Evolutionary conservation across 768 basidiomycete species (phyloP).

Genomic region (Hypholoma sublateritium): DNA sequence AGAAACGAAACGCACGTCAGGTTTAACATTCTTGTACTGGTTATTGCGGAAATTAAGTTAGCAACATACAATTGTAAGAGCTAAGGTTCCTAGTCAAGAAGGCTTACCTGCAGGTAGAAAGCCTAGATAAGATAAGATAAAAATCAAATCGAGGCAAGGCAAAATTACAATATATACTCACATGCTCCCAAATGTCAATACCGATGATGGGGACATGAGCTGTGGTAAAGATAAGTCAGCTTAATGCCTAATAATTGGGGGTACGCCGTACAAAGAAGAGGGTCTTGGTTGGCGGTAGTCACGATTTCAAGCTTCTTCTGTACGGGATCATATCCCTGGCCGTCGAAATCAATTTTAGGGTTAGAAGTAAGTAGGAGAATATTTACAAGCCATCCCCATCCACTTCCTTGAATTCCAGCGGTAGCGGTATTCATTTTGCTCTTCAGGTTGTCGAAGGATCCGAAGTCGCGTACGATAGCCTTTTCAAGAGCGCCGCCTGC

Average conservation of each 20-base stretch:
- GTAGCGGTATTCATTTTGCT: slow-evolving; percentile 84
- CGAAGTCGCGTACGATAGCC: slow-evolving; percentile 80
- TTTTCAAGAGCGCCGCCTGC: slow-evolving; percentile 67
- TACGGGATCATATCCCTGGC: slow-evolving; percentile 65
- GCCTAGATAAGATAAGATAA: slow-evolving; percentile 38
- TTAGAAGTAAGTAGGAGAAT: background rate
- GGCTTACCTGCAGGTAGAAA: slow-evolving; percentile 62
- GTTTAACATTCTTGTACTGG: slow-evolving; percentile 91
- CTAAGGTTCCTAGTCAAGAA: background rate
- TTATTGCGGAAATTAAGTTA: background rate
- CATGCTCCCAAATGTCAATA: slow-evolving; percentile 97
- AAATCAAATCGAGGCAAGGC: slow-evolving; percentile 2
- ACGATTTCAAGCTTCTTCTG: slow-evolving; percentile 83
- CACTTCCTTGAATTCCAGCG: slow-evolving; percentile 92
- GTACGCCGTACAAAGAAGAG: slow-evolving; percentile 47
- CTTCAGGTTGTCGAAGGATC: slow-evolving; percentile 85
- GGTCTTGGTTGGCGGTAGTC: slow-evolving; percentile 97
- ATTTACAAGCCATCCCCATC: slow-evolving; percentile 96
- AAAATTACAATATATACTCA: slow-evolving; percentile 35
- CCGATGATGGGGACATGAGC: slow-evolving; percentile 91
- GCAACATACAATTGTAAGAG: background rate
- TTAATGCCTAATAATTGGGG: background rate
- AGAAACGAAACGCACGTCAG: slow-evolving; percentile 62
- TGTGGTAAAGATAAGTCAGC: slow-evolving; percentile 23
- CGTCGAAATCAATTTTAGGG: background rate